A percentile compares a stretch with the other conserved stretches of the same genome.
Evolutionary conservation across 1,284 basidiomycete species (phyloP).

Genomic region (Phaffia rhodozyma): DNA sequence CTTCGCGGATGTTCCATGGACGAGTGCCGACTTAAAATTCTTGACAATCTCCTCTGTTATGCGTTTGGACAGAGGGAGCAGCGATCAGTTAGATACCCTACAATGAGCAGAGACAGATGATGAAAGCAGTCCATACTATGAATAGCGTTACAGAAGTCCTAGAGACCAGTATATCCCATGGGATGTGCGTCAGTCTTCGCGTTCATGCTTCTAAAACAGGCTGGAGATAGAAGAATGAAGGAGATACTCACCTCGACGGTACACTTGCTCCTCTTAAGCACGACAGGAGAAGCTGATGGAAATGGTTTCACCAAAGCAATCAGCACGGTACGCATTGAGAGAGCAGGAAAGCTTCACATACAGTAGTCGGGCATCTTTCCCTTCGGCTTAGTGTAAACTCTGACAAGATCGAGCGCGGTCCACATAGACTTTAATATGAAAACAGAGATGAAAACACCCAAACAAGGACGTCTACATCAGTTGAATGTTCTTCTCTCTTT

Average conservation of each 20-base stretch:
- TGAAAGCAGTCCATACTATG: conserved; percentile 1
- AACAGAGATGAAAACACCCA: background rate
- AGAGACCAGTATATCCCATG: background rate
- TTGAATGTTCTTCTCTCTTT: background rate
- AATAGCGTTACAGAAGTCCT: conserved; percentile 65
- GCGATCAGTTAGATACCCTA: background rate
- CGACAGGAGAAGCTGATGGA: conserved; percentile 37
- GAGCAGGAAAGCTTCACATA: background rate
- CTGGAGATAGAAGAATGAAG: too few relatives aligned
- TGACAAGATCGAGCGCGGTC: conserved; percentile 17
- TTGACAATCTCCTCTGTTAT: conserved; percentile 32
- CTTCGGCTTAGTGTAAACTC: conserved; percentile 77
- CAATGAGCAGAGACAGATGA: background rate
- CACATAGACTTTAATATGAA: conserved; percentile 11
- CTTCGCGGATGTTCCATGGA: conserved; percentile 63
- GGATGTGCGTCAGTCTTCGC: background rate
- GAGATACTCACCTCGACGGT: conserved; percentile 46
- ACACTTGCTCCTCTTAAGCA: conserved; percentile 49
- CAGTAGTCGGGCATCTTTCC: conserved; percentile 81
- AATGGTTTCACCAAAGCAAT: conserved; percentile 45
- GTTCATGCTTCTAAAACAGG: too few relatives aligned
- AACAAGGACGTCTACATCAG: background rate
- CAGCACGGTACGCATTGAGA: background rate
- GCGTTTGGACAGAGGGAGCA: background rate
- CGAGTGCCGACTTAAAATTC: conserved; percentile 30